A percentile compares a stretch with the other conserved stretches of the same genome.
These are phyloP conservation scores for Silybum marianum DNA, from an alignment of 129 eudicot species.

Conservation along the genomic window DNA sequence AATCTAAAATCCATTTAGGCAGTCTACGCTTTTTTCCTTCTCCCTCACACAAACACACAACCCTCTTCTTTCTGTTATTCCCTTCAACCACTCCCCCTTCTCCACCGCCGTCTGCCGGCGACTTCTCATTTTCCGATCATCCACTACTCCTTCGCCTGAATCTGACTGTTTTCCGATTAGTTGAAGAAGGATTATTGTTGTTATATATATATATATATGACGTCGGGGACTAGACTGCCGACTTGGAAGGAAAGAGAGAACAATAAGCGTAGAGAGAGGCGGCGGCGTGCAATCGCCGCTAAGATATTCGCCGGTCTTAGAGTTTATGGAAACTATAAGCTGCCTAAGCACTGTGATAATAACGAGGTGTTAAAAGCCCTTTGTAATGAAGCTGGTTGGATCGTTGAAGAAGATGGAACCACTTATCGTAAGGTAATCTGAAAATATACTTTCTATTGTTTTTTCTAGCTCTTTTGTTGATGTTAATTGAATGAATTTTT, in stretches of 20 bases:
- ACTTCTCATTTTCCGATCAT: conserved; percentile 17
- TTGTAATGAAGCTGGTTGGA: conserved; percentile 95
- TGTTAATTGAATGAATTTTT: neutral
- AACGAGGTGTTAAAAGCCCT: conserved; percentile 94
- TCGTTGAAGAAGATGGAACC: conserved; percentile 95
- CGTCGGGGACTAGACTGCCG: conserved; percentile 85
- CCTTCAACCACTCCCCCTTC: neutral
- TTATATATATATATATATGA: conserved; percentile 41
- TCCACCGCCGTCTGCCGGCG: conserved; percentile 27
- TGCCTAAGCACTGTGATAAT: conserved; percentile 95
- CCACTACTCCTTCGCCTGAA: neutral
- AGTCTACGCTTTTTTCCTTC: neutral
- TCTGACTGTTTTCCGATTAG: neutral
- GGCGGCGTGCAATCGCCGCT: conserved; percentile 96
- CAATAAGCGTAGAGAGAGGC: conserved; percentile 89
- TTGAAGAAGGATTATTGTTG: neutral
- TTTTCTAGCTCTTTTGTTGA: neutral
- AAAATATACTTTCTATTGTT: neutral
- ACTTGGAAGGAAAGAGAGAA: conserved; percentile 98
- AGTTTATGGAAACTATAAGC: conserved; percentile 80
- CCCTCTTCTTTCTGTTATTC: conserved; percentile 7
- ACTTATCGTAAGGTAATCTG: conserved; percentile 76
- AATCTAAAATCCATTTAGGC: neutral
- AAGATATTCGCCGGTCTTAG: conserved; percentile 92
- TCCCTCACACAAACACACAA: neutral